Conservation (phyloP, 2,329 filamentous ascomycete genomes). For the Aspergillus uvarum region DNA sequence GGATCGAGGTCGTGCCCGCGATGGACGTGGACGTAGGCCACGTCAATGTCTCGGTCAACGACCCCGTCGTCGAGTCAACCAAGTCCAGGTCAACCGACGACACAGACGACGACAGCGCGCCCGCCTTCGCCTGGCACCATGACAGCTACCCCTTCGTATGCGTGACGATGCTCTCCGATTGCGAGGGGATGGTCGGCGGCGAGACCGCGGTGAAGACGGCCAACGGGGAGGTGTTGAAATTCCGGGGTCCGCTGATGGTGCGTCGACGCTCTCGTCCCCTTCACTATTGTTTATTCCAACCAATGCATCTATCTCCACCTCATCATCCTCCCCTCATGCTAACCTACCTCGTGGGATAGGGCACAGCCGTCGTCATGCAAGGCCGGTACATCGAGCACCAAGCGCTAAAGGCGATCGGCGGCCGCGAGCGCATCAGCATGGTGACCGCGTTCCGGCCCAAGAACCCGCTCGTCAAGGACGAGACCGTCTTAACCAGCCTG, state of each 20-base stretch:
- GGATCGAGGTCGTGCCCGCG: slow-evolving; percentile 58
- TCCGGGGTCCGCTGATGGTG: slow-evolving; percentile 51
- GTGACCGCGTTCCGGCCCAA: slow-evolving; percentile 63
- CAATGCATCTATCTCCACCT: too few relatives aligned
- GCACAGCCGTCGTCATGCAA: slow-evolving; percentile 58
- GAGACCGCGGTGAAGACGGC: slow-evolving; percentile 56
- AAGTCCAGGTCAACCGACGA: background rate
- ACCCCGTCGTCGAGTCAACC: background rate
- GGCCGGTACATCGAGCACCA: slow-evolving; percentile 66
- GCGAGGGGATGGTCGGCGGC: slow-evolving; percentile 61
- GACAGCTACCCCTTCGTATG: slow-evolving; percentile 63
- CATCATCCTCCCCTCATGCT: too few relatives aligned
- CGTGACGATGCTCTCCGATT: slow-evolving; percentile 65
- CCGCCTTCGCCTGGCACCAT: slow-evolving; percentile 62
- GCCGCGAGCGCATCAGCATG: slow-evolving; percentile 61
- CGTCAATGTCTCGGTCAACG: background rate
- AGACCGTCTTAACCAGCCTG: slow-evolving; percentile 58
- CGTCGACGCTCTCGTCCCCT: background rate
- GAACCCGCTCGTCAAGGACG: slow-evolving; percentile 54
- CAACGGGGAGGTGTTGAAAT: background rate
- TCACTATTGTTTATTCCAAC: too few relatives aligned
- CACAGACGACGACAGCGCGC: slow-evolving; percentile 41
- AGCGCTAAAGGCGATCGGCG: slow-evolving; percentile 57
- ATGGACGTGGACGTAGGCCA: slow-evolving; percentile 45
- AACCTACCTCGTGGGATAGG: slow-evolving; percentile 9